Evolutionary conservation across 2,329 filamentous ascomycete genomes (phyloP), one percentile per base, ranked within the genome.

Genomic region (Fusarium pseudocircinatum): DNA sequence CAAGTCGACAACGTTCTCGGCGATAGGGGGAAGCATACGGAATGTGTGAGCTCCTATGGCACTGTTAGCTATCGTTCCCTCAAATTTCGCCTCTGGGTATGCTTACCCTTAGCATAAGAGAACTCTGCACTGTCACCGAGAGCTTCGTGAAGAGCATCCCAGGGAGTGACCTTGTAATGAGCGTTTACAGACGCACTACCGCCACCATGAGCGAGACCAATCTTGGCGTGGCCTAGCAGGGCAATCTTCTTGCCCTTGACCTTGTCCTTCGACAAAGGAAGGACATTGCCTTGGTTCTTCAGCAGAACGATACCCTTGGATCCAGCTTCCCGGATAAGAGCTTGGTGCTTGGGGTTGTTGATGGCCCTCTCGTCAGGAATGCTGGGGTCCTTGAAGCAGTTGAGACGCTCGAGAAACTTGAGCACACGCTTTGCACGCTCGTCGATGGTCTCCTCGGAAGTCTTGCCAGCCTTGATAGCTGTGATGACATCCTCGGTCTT

Each of bases 281-380:
- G 82, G 18, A 91, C 79, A 7, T 81, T 81, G 9, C 86, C 84
- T 66, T 91, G 86, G 72, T 92, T 92, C 80, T 92, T 92, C 56
- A 92, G 80, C 16, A 92, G 82, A 1, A 90, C 91, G 32, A 92
- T 79, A 1, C 90, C 90, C 78, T 92, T 88, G 13, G 78, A 75
- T 20, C 78, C 78, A 39, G 76, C 78, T 52, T 79, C 78, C 28
- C 78, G 70, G n/a, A 79, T 79, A 14, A 79, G 60, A 22, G 77
- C 73, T 16, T 70, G 77, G 26, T 80, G 76, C 61, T 84, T 80
- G 15, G 80, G 81, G 60, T 76, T 78, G 50, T 81, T 75, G 62
- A 80, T 74, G 12, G 78, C 75, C 24, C 70, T 73, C 60, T 80
- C 79, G 7, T 73, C 73, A n/a, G 77, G 73, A n/a, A 78, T 79